A percentile compares a stretch with the other conserved stretches of the same genome.
These are phyloP conservation scores for Petunia axillaris DNA, from an alignment of 257 asterid species.

Conservation along the genomic window DNA sequence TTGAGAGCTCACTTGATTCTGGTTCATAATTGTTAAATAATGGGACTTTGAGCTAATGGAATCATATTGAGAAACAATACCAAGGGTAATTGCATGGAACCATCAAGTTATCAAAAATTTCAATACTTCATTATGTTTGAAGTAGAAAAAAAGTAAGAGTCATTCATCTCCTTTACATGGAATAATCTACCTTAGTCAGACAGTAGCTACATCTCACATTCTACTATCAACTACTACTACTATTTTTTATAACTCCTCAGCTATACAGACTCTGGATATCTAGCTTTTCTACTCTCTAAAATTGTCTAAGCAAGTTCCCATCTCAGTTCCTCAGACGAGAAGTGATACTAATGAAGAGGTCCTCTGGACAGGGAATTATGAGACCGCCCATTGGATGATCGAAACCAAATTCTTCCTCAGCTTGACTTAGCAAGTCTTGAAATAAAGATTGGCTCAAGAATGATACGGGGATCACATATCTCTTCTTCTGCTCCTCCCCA, in stretches of 20 bases:
- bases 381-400: constrained; percentile 63
- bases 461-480: constrained; percentile 39
- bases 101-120: neutral
- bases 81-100: constrained; percentile 7
- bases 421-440: constrained; percentile 44
- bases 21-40: neutral
- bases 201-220: too few species aligned
- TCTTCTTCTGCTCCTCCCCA: constrained; percentile 45
- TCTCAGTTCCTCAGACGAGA: constrained; percentile 26
- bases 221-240: too few species aligned
- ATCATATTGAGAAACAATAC: neutral
- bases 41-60: neutral
- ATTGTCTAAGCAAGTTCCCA: too few species aligned
- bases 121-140: neutral
- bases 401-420: constrained; percentile 46
- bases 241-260: neutral
- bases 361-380: constrained; percentile 49
- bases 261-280: neutral
- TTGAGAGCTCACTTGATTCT: neutral
- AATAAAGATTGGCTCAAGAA: constrained; percentile 48
- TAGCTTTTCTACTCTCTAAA: too few species aligned
- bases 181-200: too few species aligned
- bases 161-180: too few species aligned
- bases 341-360: constrained; percentile 39
- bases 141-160: too few species aligned